These are phyloP conservation scores for Hypomontagnella monticulosa DNA, from an alignment of 495 filamentous ascomycete genomes.

Conservation along the genomic window DNA sequence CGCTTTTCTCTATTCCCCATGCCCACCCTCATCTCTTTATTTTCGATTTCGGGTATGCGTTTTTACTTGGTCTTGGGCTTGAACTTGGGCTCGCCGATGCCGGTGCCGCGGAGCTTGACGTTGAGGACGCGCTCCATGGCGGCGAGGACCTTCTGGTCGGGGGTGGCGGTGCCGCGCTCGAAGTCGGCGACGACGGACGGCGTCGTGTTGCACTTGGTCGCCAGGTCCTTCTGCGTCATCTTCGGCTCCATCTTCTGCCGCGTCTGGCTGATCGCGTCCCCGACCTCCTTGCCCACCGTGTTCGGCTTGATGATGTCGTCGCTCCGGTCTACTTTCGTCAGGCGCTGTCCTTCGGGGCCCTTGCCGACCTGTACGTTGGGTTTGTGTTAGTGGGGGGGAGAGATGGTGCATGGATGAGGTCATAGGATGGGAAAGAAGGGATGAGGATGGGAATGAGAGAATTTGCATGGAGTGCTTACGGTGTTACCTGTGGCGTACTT, in stretches of 20 bases:
- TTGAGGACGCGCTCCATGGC: slow-evolving; percentile 86
- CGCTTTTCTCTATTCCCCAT: slow-evolving; percentile 36
- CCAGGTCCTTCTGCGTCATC: slow-evolving; percentile 97
- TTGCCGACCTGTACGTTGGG: slow-evolving; percentile 43
- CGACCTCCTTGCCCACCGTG: slow-evolving; percentile 82
- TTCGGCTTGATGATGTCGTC: slow-evolving; percentile 98
- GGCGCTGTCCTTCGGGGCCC: slow-evolving; percentile 82
- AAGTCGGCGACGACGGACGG: slow-evolving; percentile 81
- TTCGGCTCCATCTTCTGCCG: slow-evolving; percentile 78
- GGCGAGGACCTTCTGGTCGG: slow-evolving; percentile 84
- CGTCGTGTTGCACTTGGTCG: slow-evolving; percentile 92
- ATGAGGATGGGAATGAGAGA: not conserved
- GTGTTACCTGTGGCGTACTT: slow-evolving; percentile 80
- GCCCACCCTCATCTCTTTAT: no score
- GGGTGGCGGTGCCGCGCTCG: slow-evolving; percentile 81
- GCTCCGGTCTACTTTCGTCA: slow-evolving; percentile 97
- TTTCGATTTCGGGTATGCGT: no score
- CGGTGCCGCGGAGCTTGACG: slow-evolving; percentile 80
- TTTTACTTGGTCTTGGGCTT: slow-evolving; percentile 72
- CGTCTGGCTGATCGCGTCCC: slow-evolving; percentile 79
- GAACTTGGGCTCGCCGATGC: slow-evolving; percentile 81
- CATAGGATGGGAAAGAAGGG: not conserved
- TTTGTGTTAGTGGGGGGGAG: slow-evolving; percentile 2
- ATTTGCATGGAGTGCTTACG: slow-evolving; percentile 63
- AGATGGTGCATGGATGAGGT: not conserved